Base-by-base conservation (phyloP, 257 asterid genomes). In the Verbascum thapsus region DNA sequence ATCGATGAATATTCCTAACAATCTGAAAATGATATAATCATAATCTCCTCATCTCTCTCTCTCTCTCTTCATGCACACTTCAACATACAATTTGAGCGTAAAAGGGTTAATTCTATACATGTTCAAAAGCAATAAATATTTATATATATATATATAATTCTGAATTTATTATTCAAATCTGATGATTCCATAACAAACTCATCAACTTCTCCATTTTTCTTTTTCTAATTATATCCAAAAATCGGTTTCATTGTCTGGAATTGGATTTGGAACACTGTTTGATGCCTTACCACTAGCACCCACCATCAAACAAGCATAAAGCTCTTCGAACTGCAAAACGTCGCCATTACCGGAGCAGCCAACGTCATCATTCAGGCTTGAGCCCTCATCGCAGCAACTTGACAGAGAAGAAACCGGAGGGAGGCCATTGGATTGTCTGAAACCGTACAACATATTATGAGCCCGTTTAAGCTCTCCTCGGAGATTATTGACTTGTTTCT, bases 351-450 rank as follows among this genome's bases (percentile, higher is more conserved):
- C 78, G 12, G 91, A 74, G 74, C 88, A 74, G 8, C 85, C 80
- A 18, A 70, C 84, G 39, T 84, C 92, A 19, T 82, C 88, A 7
- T 80, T 76, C 67, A 74, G 66, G 56, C 85, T 80, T 2, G 83
- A 78, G 72, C 82, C 87, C 37, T 80, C 92, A 11, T 82, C 90
- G 53, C 86, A 71, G 61, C 84, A 76, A 44, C 95, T 81, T 9
- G 96, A 82, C 23, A 84, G 68, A 6, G 88, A 74, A 64, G 84
- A 71, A 55, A 56, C 62, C 4, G 85, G 80, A 7, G 70, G 73
- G 50, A 35, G 58, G 3, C 56, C 60, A 30, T 55, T 69, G 12
- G 66, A 44, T 58, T 49, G 73, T 20, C 74, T 64, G 47, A 49
- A 64, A 23, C 74, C 76, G 43, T 71, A 10, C 53, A 85, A 23